Evolutionary conservation across 2,329 filamentous ascomycete genomes (phyloP), one percentile per base, ranked within the genome.

Genomic region (Colletotrichum sp.): DNA sequence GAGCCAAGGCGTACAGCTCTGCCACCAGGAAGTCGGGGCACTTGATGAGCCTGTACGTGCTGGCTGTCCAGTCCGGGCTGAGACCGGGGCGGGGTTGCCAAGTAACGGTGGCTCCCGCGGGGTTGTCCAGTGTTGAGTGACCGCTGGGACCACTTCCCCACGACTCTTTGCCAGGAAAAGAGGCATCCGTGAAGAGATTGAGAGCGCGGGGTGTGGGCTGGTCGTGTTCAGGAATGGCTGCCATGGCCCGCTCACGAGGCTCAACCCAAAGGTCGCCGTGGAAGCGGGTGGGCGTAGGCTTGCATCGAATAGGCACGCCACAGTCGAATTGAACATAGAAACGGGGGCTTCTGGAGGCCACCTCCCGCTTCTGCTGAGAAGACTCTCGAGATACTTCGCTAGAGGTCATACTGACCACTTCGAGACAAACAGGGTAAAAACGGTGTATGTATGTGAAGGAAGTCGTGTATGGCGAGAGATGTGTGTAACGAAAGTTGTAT

Each of bases 171-270:
- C 36, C 6, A 3, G 61, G 34, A 21, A 66, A 71, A 1, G 72
- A 75, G 28, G 68, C 68, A n/a, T 71, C 72, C 15, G 61, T 43
- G 28, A 75, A 75, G 10, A 75, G 8, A n/a, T 62, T 30, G 9
- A 75, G 60, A 7, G 21, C 52, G 43, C 28, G 34, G 18, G 66
- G 66, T 18, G 8, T 26, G 9, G 66, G 56, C 8, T 30, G 9
- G 43, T 66, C 16, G 32, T 48, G 32, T 21, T 16, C 12, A 24
- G 43, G 7, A 62, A 36, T 16, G 38, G 26, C 6, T 60, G 32
- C 28, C 48, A 16, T 7, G 70, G 52, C 32, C 61, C 36, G 12
- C 1, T 5, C 8, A 15, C 8, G 5, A 56, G 70, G 12, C 48
- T 43, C n/a, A n/a, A 73, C 68, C 55, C 68, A 16, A 55, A 73